phyloP scores from a whole-genome alignment of 2,329 filamentous ascomycete genomes.

The Talaromyces sp. region DNA sequence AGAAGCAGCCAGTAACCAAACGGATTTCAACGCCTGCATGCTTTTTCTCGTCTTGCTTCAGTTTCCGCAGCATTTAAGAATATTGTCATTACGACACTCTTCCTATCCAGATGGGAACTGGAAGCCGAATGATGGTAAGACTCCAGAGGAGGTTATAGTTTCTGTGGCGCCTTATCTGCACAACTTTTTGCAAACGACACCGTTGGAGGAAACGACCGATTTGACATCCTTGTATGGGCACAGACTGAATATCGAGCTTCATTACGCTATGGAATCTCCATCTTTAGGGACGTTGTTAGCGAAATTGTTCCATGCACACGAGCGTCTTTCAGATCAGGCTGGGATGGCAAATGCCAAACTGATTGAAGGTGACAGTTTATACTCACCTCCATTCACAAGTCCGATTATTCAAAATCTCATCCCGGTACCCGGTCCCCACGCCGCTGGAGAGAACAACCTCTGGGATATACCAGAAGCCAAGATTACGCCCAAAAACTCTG shows the following conservation, averaged over 20 bases:
- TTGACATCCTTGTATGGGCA: slow-evolving; percentile 16
- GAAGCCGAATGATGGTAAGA: slow-evolving; percentile 7
- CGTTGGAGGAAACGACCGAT: background rate
- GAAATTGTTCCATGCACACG: slow-evolving; percentile 18
- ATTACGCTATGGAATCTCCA: slow-evolving; percentile 20
- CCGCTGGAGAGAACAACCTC: slow-evolving; percentile 7
- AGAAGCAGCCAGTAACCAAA: background rate
- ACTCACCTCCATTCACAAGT: slow-evolving; percentile 24
- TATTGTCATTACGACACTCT: background rate
- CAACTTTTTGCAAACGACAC: slow-evolving; percentile 4
- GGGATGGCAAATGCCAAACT: slow-evolving; percentile 25
- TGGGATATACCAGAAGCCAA: slow-evolving; percentile 9
- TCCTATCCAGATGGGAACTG: slow-evolving; percentile 9
- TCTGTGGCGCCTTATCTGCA: background rate
- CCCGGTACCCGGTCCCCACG: slow-evolving; percentile 16
- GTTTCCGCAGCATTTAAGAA: slow-evolving; percentile 9
- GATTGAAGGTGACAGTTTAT: slow-evolving; percentile 23
- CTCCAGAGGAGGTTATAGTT: background rate
- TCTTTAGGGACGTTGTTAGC: slow-evolving; percentile 9
- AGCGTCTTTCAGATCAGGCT: slow-evolving; percentile 18
- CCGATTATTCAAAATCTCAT: slow-evolving; percentile 25
- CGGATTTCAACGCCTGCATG: background rate
- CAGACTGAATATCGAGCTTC: slow-evolving; percentile 21
- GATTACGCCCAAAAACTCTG: slow-evolving; percentile 18
- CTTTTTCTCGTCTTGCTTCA: background rate